A percentile compares a stretch with the other conserved stretches of the same genome.
Evolutionary conservation across 2,329 filamentous ascomycete genomes (phyloP).

Genomic region (Myotisia sp.): DNA sequence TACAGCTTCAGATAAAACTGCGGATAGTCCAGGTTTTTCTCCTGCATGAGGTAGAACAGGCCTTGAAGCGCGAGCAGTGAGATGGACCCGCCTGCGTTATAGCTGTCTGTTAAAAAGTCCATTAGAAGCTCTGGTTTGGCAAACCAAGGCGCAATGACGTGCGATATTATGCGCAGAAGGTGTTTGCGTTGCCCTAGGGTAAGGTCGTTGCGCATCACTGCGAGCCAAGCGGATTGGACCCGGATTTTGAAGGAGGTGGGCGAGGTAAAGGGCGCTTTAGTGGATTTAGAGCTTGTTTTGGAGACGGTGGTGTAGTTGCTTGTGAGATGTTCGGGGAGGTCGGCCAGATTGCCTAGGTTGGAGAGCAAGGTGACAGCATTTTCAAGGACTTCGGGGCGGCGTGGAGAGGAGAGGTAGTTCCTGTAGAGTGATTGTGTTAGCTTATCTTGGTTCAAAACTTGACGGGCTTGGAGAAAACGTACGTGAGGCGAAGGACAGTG

Average conservation of each 20-base stretch:
- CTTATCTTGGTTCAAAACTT: neutral
- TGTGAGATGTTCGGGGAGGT: conserved; percentile 23
- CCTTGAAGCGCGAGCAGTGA: conserved; percentile 81
- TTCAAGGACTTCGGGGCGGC: conserved; percentile 20
- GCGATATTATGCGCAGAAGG: conserved; percentile 60
- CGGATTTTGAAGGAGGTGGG: conserved; percentile 59
- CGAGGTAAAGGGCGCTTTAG: conserved; percentile 51
- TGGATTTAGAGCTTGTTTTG: conserved; percentile 38
- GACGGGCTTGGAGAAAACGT: conserved; percentile 24
- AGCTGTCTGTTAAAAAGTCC: conserved; percentile 93
- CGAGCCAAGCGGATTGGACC: conserved; percentile 76
- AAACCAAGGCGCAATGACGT: conserved; percentile 79
- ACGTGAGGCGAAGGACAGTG: conserved; percentile 62
- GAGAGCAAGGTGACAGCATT: conserved; percentile 27
- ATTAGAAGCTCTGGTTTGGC: conserved; percentile 74
- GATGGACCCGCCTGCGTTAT: conserved; percentile 70
- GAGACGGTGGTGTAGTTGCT: conserved; percentile 35
- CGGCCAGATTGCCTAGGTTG: conserved; percentile 53
- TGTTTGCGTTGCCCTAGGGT: conserved; percentile 63
- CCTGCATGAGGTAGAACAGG: conserved; percentile 84
- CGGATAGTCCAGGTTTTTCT: conserved; percentile 91
- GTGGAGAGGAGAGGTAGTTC: conserved; percentile 21
- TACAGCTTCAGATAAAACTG: conserved; percentile 91
- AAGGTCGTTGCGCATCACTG: conserved; percentile 52
- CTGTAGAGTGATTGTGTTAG: conserved; percentile 13